Evolutionary conservation across 2,329 filamentous ascomycete species (phyloP).

Genomic region (Chrysoporthe puriensis): DNA sequence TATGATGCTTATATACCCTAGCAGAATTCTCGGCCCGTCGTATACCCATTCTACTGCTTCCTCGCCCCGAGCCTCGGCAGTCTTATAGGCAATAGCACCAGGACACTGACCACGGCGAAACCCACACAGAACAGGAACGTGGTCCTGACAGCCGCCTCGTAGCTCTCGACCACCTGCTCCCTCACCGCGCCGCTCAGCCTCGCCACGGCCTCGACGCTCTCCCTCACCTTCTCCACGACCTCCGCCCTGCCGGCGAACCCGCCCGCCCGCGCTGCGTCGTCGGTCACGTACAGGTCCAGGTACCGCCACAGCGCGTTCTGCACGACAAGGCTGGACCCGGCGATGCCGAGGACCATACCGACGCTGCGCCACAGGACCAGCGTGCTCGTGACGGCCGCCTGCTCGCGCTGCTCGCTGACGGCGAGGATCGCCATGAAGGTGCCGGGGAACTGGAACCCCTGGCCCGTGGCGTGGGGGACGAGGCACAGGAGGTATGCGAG

Average conservation of each 20-base stretch:
- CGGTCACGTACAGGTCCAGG: slow-evolving; percentile 57
- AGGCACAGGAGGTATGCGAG: slow-evolving; percentile 60
- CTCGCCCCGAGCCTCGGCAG: slow-evolving; percentile 54
- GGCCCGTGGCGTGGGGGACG: slow-evolving; percentile 59
- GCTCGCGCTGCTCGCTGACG: slow-evolving; percentile 61
- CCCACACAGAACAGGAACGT: slow-evolving; percentile 49
- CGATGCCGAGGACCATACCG: slow-evolving; percentile 75
- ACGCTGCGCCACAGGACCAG: slow-evolving; percentile 72
- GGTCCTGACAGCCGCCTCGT: slow-evolving; percentile 54
- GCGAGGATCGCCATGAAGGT: slow-evolving; percentile 67
- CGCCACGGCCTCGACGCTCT: slow-evolving; percentile 58
- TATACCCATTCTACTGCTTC: slow-evolving; percentile 40
- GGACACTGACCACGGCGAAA: slow-evolving; percentile 52
- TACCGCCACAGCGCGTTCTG: slow-evolving; percentile 70
- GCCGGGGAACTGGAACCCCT: slow-evolving; percentile 67
- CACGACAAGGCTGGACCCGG: slow-evolving; percentile 70
- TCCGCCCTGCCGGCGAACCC: slow-evolving; percentile 47
- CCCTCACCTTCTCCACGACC: slow-evolving; percentile 55
- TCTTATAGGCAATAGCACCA: slow-evolving; percentile 55
- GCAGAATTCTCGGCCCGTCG: background rate
- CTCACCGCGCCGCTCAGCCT: slow-evolving; percentile 49
- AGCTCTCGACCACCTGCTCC: slow-evolving; percentile 59
- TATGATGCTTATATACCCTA: background rate
- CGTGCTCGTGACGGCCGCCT: slow-evolving; percentile 72
- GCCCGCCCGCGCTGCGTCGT: slow-evolving; percentile 49